Conservation (phyloP, 2,329 filamentous ascomycete species). For the Colletotrichum lindemuthianum region DNA sequence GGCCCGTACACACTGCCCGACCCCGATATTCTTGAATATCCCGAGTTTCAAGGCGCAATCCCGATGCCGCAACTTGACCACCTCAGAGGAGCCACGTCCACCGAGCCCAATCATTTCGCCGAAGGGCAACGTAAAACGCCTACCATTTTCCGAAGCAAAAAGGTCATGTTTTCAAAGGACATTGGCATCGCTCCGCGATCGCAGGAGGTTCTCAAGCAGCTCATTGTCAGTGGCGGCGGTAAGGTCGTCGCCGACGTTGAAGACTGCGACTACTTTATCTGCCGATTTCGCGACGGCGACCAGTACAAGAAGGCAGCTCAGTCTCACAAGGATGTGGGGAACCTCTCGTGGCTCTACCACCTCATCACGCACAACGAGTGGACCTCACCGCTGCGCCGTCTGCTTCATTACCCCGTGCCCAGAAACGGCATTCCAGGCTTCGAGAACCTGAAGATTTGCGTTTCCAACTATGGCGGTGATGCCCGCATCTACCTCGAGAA, state of each 20-base stretch:
- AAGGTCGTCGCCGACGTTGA: slow-evolving; percentile 71
- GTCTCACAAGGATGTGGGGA: slow-evolving; percentile 85
- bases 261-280: slow-evolving; percentile 84
- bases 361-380: slow-evolving; percentile 89
- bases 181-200: slow-evolving; percentile 76
- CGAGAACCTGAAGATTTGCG: slow-evolving; percentile 78
- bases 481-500: slow-evolving; percentile 94
- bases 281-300: slow-evolving; percentile 83
- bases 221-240: slow-evolving; percentile 79
- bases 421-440: slow-evolving; percentile 83
- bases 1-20: slow-evolving; percentile 86
- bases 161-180: slow-evolving; percentile 81
- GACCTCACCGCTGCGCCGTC: slow-evolving; percentile 83
- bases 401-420: slow-evolving; percentile 91
- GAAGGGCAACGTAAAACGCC: slow-evolving; percentile 60
- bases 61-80: slow-evolving; percentile 67
- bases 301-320: slow-evolving; percentile 83
- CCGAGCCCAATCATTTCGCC: slow-evolving; percentile 55
- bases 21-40: slow-evolving; percentile 78
- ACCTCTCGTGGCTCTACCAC: slow-evolving; percentile 92
- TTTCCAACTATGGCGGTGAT: slow-evolving; percentile 97
- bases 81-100: slow-evolving; percentile 73
- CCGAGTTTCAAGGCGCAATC: slow-evolving; percentile 66
- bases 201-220: slow-evolving; percentile 71
- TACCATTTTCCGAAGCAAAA: slow-evolving; percentile 80